phyloP scores from a whole-genome alignment of 2,329 filamentous ascomycete species.

The Colletotrichum plurivorum region DNA sequence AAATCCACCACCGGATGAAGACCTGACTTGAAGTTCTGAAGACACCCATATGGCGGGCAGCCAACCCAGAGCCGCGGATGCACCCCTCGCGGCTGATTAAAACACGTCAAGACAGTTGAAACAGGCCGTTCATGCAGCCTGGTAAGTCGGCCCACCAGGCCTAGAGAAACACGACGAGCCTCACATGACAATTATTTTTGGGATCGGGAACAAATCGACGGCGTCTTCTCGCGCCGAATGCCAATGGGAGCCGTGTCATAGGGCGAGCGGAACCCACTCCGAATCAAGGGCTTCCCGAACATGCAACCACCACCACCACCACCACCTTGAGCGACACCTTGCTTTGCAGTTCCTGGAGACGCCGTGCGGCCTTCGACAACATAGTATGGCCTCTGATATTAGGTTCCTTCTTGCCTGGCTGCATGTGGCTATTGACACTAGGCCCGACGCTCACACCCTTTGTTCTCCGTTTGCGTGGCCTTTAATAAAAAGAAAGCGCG shows the following conservation, averaged over 20 bases:
- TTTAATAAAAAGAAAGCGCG: constrained; percentile 3
- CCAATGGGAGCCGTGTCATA: neutral
- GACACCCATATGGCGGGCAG: constrained; percentile 2
- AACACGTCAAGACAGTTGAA: constrained; percentile 27
- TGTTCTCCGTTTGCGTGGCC: constrained; percentile 17
- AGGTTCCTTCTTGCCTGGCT: constrained; percentile 1
- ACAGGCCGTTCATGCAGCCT: constrained; percentile 30
- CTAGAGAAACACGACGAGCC: constrained; percentile 12
- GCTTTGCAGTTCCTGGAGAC: neutral
- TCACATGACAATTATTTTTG: constrained; percentile 23
- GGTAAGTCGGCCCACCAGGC: neutral
- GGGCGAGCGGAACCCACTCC: constrained; percentile 11
- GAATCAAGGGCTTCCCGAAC: constrained; percentile 14
- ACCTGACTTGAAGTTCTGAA: neutral
- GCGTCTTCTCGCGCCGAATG: neutral
- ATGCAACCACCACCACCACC: constrained; percentile 3
- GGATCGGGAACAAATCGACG: neutral
- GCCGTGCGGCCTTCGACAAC: neutral
- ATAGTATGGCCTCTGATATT: neutral
- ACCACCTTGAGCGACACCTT: constrained; percentile 1
- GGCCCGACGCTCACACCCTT: constrained; percentile 16
- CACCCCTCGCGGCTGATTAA: constrained; percentile 23
- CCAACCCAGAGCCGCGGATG: neutral
- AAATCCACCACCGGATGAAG: neutral
- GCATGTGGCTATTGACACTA: constrained; percentile 7